These are phyloP conservation scores for Sporothrix humicola DNA, from an alignment of 2,329 filamentous ascomycete genomes.

Conservation along the genomic window DNA sequence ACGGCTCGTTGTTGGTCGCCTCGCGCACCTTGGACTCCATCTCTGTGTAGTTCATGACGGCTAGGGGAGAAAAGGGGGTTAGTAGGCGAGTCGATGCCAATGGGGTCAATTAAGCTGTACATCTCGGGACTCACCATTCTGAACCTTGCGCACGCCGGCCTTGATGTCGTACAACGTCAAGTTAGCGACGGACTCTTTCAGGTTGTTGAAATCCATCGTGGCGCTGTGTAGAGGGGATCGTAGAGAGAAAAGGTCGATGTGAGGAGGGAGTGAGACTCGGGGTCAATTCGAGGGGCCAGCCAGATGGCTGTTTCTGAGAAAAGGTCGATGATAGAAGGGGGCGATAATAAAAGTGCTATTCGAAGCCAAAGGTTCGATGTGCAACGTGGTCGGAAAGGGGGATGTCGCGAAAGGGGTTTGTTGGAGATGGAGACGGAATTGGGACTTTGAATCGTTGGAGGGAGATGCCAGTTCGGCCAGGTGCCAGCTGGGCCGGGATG, in stretches of 20 bases:
- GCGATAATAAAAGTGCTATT: not conserved
- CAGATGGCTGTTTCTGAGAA: not conserved
- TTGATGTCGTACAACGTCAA: constrained; percentile 95
- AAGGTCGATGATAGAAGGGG: not conserved
- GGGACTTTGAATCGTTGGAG: constrained; percentile 1
- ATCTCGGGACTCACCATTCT: constrained; percentile 75
- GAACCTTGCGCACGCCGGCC: constrained; percentile 90
- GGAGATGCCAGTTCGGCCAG: not conserved
- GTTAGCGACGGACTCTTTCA: constrained; percentile 88
- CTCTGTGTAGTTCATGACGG: constrained; percentile 97
- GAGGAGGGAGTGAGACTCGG: not conserved
- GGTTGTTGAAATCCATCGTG: constrained; percentile 79
- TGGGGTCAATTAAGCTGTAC: too few relatives aligned
- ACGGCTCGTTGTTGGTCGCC: constrained; percentile 98
- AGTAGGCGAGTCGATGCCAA: not conserved
- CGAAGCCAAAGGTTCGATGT: not conserved
- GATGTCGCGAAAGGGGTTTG: constrained; percentile 11
- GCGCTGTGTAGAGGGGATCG: not conserved
- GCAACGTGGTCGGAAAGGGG: not conserved
- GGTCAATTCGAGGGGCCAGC: constrained; percentile 17
- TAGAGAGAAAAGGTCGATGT: not conserved
- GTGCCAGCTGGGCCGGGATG: constrained; percentile 16
- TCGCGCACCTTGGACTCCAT: constrained; percentile 74
- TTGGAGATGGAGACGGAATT: constrained; percentile 18
- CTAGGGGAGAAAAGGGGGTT: constrained; percentile 52